Conservation (phyloP, 148 eudicot species). For the Linanthus parryae region DNA sequence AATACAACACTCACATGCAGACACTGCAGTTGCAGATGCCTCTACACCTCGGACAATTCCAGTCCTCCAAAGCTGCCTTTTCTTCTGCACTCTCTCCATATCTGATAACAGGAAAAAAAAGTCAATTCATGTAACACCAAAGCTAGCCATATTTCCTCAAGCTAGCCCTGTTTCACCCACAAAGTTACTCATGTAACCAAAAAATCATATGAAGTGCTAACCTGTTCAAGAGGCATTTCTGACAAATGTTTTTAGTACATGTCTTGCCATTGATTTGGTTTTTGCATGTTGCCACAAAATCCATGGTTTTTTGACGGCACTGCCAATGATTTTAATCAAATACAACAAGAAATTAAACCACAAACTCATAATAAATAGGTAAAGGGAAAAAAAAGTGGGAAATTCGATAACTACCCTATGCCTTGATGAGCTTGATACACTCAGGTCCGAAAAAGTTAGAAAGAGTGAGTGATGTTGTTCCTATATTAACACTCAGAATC, state of each 20-base stretch:
- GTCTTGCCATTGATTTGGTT: constrained; percentile 42
- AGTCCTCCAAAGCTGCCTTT: constrained; percentile 14
- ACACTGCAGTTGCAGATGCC: constrained; percentile 28
- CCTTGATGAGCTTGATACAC: too few relatives aligned
- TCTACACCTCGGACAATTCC: constrained; percentile 29
- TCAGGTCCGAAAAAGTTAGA: too few relatives aligned
- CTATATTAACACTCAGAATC: too few relatives aligned
- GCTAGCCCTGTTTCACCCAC: not conserved
- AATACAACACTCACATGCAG: constrained; percentile 26
- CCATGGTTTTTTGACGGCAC: constrained; percentile 91
- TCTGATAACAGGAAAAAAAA: constrained; percentile 9
- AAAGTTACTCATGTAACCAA: not conserved
- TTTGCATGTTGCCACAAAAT: constrained; percentile 64
- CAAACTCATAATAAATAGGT: too few relatives aligned
- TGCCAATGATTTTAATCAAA: too few relatives aligned
- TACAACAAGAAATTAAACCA: too few relatives aligned
- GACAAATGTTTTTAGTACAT: constrained; percentile 58
- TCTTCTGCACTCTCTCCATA: constrained; percentile 27
- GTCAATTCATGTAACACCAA: not conserved
- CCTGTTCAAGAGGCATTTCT: constrained; percentile 86
- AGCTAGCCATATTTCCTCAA: not conserved
- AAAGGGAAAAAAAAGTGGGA: too few relatives aligned
- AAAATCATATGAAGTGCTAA: constrained; percentile 10
- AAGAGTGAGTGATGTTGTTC: too few relatives aligned
- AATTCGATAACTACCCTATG: too few relatives aligned